Percentiles rank a stretch among this genome's conserved stretches.
phyloP scores from a whole-genome alignment of 495 filamentous ascomycete genomes.

The Xylaria cubensis region DNA sequence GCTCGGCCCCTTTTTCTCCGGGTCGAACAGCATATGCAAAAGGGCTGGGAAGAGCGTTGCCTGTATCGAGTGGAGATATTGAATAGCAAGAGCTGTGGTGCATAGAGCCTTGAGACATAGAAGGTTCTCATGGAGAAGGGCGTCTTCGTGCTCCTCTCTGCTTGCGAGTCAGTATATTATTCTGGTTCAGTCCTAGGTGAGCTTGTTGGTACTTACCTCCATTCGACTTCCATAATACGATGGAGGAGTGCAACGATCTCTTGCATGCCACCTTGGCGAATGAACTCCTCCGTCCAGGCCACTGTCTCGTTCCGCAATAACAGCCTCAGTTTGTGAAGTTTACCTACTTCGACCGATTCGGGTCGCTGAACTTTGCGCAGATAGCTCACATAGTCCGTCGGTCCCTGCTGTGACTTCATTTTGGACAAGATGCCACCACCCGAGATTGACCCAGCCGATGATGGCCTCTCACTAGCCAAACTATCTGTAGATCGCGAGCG shows the following conservation, averaged over 20 bases:
- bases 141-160: conserved; percentile 96
- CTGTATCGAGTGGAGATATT: conserved; percentile 81
- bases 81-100: conserved; percentile 83
- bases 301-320: conserved; percentile 94
- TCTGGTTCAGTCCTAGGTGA: conserved; percentile 16
- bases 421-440: conserved; percentile 54
- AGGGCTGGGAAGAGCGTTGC: conserved; percentile 83
- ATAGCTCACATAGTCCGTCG: conserved; percentile 84
- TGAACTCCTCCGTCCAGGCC: conserved; percentile 91
- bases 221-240: conserved; percentile 92
- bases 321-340: conserved; percentile 89
- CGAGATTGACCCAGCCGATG: conserved; percentile 49
- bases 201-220: conserved; percentile 71
- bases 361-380: conserved; percentile 78
- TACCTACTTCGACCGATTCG: conserved; percentile 86
- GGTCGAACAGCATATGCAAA: conserved; percentile 88
- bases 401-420: conserved; percentile 61
- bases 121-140: conserved; percentile 86
- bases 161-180: conserved; percentile 31
- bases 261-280: conserved; percentile 87
- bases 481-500: conserved; percentile 60
- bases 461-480: conserved; percentile 51
- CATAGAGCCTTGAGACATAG: conserved; percentile 94
- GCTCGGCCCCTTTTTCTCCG: conserved; percentile 94
- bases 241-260: conserved; percentile 87